Conservation (phyloP, 1,139 yeast genomes). For the Scheffersomyces quercinus region DNA sequence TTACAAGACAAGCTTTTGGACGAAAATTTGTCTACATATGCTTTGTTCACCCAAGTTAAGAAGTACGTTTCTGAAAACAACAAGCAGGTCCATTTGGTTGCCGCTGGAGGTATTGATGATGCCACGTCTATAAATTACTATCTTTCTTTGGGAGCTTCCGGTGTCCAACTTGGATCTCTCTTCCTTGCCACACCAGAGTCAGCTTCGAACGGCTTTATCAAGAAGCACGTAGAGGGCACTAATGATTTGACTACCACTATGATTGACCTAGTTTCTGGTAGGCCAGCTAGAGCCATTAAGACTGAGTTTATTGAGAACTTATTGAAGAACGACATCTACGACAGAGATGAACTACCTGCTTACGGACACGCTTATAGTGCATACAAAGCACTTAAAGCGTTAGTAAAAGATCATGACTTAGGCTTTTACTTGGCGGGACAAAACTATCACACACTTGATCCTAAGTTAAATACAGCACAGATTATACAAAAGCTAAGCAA, state of each 20-base stretch:
- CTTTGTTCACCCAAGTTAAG: slow-evolving; percentile 28
- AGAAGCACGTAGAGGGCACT: slow-evolving; percentile 4
- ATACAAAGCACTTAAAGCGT: slow-evolving; percentile 24
- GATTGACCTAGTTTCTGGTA: slow-evolving; percentile 41
- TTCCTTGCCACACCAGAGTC: slow-evolving; percentile 42
- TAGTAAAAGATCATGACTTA: slow-evolving; percentile 13
- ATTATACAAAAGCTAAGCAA: slow-evolving; percentile 3
- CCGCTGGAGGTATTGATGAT: slow-evolving; percentile 50
- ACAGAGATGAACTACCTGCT: slow-evolving; percentile 25
- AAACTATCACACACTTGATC: slow-evolving; percentile 23
- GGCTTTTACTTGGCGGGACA: slow-evolving; percentile 39
- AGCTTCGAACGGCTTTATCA: slow-evolving; percentile 19
- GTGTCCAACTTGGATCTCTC: slow-evolving; percentile 49
- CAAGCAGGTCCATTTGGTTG: slow-evolving; percentile 31
- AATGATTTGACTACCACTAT: slow-evolving; percentile 25
- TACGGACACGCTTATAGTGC: slow-evolving; percentile 39
- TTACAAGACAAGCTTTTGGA: slow-evolving; percentile 25
- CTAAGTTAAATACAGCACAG: slow-evolving; percentile 4
- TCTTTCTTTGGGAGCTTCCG: slow-evolving; percentile 41
- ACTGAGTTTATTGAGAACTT: slow-evolving; percentile 30
- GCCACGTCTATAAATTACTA: slow-evolving; percentile 23
- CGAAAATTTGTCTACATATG: slow-evolving; percentile 34
- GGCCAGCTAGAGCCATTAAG: slow-evolving; percentile 35
- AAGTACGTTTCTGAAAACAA: slow-evolving; percentile 7
- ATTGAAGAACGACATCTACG: slow-evolving; percentile 1